Evolutionary conservation across 1,139 yeast genomes (phyloP), one percentile per base, ranked within the genome.

Genomic region (Debaryomycetaceae sp.): DNA sequence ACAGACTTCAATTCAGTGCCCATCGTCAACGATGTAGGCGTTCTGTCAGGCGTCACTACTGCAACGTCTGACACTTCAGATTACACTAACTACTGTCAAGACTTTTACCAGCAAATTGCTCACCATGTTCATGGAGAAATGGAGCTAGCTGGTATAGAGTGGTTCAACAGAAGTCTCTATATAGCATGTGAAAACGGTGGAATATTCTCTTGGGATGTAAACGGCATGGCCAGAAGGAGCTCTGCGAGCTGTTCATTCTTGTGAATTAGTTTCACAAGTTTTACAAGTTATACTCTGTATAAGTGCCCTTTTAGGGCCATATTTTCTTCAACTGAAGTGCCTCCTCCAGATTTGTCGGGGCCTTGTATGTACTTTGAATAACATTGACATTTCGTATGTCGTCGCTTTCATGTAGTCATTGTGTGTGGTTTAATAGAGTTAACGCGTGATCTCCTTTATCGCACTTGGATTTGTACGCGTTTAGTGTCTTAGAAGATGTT

Each of bases 181-280:
- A 63, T 72, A 42, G 76, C 75, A 2, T 64, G 74, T 46, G 72
- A 70, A 43, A 67, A 65, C 40, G 75, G 73, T 5, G 78, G 77
- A 0, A 44, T 71, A n/a, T 47, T 70, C 36, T 52, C 58, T 37
- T 72, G 76, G 75, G 73, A 70, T 37, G 59, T 71, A 36, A 71
- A 72, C 43, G 59, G 59, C 17, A 50, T 56, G 30, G 70, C 67
- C n/a, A 53, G 77, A 40, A 58, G 74, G 44, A 67, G 74, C 42
- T 65, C 65, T 44, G 74, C 73, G 2, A 58, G 61, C 39, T 65
- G 46, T 43, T 65, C 66, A 32, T 63, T 52, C 41, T 66, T 58
- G 34, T 64, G 47, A 44, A 5, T 17, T 17, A 19, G n/a, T n/a
- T n/a, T n/a, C n/a, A n/a, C n/a, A n/a, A n/a, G n/a, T n/a, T n/a